A percentile compares a stretch with the other conserved stretches of the same genome.
Conservation (phyloP, 805 yeast species). For the Lachancea kluyveri region DNA sequence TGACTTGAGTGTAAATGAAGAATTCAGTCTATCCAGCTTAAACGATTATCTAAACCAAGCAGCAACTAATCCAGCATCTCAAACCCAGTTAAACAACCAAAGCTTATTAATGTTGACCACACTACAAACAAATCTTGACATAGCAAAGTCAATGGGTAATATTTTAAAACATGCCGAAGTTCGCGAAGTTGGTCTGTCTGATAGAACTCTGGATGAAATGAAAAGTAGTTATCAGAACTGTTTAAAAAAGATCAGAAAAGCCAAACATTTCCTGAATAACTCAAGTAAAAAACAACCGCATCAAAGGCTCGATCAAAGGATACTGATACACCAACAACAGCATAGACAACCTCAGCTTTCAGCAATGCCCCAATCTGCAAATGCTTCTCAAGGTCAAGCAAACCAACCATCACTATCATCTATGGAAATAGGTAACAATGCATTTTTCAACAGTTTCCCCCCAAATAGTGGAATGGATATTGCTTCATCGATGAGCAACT, state of each 20-base stretch:
- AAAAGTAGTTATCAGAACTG: conserved; percentile 19
- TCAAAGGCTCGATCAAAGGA: conserved; percentile 6
- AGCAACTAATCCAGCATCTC: not conserved
- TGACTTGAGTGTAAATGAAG: conserved; percentile 4
- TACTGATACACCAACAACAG: conserved; percentile 5
- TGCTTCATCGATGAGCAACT: conserved; percentile 2
- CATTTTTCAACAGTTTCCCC: conserved; percentile 3
- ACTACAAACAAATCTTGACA: conserved; percentile 23
- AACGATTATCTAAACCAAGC: conserved; percentile 2
- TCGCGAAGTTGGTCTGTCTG: conserved; percentile 25
- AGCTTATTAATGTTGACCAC: conserved; percentile 11
- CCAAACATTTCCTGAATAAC: conserved; percentile 9
- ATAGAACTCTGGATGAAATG: conserved; percentile 22
- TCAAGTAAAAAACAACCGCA: conserved; percentile 4
- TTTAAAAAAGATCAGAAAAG: conserved; percentile 21
- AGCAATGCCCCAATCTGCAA: conserved; percentile 1
- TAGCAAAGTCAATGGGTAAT: conserved; percentile 28
- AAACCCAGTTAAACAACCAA: conserved; percentile 5
- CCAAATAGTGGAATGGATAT: conserved; percentile 4
- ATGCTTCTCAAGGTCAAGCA: not conserved
- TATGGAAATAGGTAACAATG: conserved; percentile 6
- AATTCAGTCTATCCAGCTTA: conserved; percentile 2
- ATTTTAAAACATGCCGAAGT: conserved; percentile 26
- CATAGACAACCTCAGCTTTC: no score
- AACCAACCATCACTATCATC: conserved; percentile 1